These are phyloP conservation scores for Aspergillus cristatus DNA, from an alignment of 495 filamentous ascomycete genomes.

Conservation along the genomic window DNA sequence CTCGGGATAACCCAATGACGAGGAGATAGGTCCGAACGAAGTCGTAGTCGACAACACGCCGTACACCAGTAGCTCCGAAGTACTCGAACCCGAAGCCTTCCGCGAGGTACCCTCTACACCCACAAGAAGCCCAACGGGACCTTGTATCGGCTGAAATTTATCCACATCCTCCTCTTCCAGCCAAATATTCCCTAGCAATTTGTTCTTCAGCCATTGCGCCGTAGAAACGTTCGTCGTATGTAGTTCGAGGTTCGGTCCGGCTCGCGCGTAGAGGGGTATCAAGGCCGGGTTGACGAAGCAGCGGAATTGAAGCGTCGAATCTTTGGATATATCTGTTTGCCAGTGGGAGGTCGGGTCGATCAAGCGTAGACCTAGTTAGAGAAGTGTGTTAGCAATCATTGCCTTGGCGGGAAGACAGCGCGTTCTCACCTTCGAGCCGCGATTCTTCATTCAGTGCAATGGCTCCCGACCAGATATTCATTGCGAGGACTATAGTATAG, in stretches of 20 bases:
- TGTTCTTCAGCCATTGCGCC: slow-evolving; percentile 34
- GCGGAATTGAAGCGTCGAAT: slow-evolving; percentile 29
- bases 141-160: slow-evolving; percentile 25
- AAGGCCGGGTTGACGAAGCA: slow-evolving; percentile 38
- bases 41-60: slow-evolving; percentile 37
- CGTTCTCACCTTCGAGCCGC: slow-evolving; percentile 26
- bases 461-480: slow-evolving; percentile 34
- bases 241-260: slow-evolving; percentile 42
- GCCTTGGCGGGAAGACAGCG: slow-evolving; percentile 5
- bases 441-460: slow-evolving; percentile 20
- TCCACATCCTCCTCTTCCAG: slow-evolving; percentile 26
- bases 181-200: slow-evolving; percentile 24
- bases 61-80: slow-evolving; percentile 50
- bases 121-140: slow-evolving; percentile 33
- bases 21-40: slow-evolving; percentile 45
- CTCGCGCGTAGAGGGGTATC: slow-evolving; percentile 40
- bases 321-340: slow-evolving; percentile 30
- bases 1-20: slow-evolving; percentile 22
- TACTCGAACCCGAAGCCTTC: slow-evolving; percentile 10
- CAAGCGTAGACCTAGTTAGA: slow-evolving; percentile 26
- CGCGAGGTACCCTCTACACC: slow-evolving; percentile 15
- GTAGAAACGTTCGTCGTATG: slow-evolving; percentile 28
- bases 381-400: neutral
- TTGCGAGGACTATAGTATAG: slow-evolving; percentile 9
- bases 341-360: slow-evolving; percentile 28